Evolutionary conservation across 2,329 filamentous ascomycete genomes (phyloP), one percentile per base, ranked within the genome.

Genomic region (Penicillium corylophilum): DNA sequence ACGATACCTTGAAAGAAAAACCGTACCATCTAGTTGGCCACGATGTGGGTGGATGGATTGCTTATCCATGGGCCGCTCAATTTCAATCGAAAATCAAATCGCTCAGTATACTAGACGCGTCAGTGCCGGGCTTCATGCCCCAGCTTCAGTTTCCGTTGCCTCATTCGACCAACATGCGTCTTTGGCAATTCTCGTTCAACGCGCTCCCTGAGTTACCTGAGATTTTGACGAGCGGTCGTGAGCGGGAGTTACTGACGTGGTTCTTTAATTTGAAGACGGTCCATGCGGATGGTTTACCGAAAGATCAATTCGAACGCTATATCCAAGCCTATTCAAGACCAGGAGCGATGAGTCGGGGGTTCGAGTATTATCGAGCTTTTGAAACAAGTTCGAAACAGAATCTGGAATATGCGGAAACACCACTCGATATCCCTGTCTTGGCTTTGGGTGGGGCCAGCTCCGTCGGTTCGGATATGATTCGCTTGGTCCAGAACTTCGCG

Each of bases 11-110:
- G 26, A 40, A 49, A 40, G 54, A 56, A 28, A 44, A 39, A 35
- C 46, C 38, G 3, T 66, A 65, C 48, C 64, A 66, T 54, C 57
- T 66, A 1, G 48, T 66, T 16, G 63, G 63, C 36, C 64, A 66
- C 35, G 64, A 66, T 46, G 56, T 66, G 13, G 64, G 64, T 10
- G 59, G 58, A 26, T 66, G 62, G 60, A 60, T 66, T 31, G 48
- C 55, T 6, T 64, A 59, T 44, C 54, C 60, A 5, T 65, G 63
- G 61, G 57, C 60, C 1, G 57, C 58, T 29, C 63, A 63, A 44
- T 61, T 57, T 38, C 52, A 51, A 41, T 53, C 54, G 5, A 51
- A 42, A 28, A 46, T 65, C 51, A 59, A 60, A 41, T 59, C 55
- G 33, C 57, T 66, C 28, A 62, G 57, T 45, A 28, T 28, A 8